Evolutionary conservation across 331 rosid species (phyloP), one percentile per base, ranked within the genome.

Genomic region (Malus hybrid): DNA sequence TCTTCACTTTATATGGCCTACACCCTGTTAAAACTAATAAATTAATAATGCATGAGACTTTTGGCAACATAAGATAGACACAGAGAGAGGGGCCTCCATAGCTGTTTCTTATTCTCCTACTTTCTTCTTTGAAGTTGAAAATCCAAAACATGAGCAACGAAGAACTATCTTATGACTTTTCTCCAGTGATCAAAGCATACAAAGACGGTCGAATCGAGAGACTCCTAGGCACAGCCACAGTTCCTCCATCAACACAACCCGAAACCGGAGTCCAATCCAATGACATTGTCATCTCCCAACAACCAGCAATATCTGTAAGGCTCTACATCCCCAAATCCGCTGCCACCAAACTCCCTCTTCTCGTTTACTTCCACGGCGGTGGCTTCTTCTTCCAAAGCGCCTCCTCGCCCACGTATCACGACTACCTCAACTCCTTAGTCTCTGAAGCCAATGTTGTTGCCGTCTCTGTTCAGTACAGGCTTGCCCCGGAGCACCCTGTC

Each of bases 301-400:
- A 26, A 60, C 33, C 83, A 6, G 50, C 63, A 7, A 24, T 79
- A 13, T 56, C 81, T n/a, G 73, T 64, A 4, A 36, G 86, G 34
- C 7, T 79, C 2, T 82, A 44, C 72, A 13, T 71, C 30, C 86
- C 83, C 58, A 7, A 28, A 33, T 1, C 42, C 26, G 19, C 61
- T 50, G 4, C 42, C 28, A 64, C 63, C 3, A 75, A 82, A 32
- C 80, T 75, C 30, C 77, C 72, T 10, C 60, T 78, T 39, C 68
- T 79, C 1, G 16, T 83, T 48, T 75, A 57, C 86, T 65, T 79
- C 10, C 81, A 79, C 62, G 83, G 83, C 20, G 86, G 81, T 6
- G 81, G 68, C 5, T 79, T 83, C 70, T 28, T 56, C 71, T 10
- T 75, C 14, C 63, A 34, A 33, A 56, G 75, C 10, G 28, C 81